Evolutionary conservation across 176 grass and related monocot genomes (phyloP), one percentile per base, ranked within the genome.

Genomic region (Rhynchospora tenuis): DNA sequence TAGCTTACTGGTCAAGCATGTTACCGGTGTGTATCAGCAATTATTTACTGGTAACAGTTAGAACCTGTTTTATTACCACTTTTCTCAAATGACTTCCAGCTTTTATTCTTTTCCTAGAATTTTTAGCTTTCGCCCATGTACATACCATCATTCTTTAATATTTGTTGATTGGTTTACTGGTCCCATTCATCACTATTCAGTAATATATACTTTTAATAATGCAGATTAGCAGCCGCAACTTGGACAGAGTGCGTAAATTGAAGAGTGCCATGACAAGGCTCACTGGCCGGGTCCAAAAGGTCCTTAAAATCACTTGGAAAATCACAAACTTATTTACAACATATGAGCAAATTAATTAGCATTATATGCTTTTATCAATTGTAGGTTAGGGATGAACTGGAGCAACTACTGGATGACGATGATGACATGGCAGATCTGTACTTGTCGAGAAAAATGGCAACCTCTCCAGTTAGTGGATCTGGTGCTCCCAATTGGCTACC

Each of bases 341-440:
- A 77, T 56, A 17, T 14, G 12, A 55, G 50, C 20, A 22, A 22
- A 71, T 46, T 43, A 71, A 71, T 71, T 45, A 12, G 19, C 38
- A 45, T 38, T 64, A 71, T 46, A 45, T 60, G 28, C 0, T 64
- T 56, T 68, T 19, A 16, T 88, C 86, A 88, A 58, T 75, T 85
- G 33, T 38, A 99, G 97, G 97, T 99, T 44, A 92, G 97, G 82
- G 97, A 99, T 64, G 97, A 99, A 78, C 91, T 99, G 67, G 97
- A 99, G 87, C 97, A 99, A 86, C 89, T 99, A 90, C 91, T 99
- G 83, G 97, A 99, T 59, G 97, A 99, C 22, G 97, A 99, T 1
- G 97, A 99, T 59, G 97, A 99, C 83, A 99, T 99, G 97, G 97
- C 91, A 82, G 97, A 99, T 89, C 91, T 99, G 90, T 99, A 99